These are phyloP conservation scores for Kwoniella dendrophila DNA, from an alignment of 768 basidiomycete species.

Conservation along the genomic window DNA sequence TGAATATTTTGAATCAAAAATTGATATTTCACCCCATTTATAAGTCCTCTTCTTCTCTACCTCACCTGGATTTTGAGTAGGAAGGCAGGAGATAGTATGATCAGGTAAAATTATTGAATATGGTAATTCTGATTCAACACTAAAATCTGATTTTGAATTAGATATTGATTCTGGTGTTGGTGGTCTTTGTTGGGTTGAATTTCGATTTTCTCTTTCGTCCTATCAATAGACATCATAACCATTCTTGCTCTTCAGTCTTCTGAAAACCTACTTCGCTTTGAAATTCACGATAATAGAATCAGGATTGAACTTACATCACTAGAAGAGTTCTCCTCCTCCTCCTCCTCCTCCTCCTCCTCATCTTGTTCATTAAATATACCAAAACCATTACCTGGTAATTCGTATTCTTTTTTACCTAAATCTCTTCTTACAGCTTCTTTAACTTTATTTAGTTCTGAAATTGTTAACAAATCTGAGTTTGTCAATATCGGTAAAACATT, in stretches of 20 bases:
- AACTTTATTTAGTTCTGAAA: conserved; percentile 27
- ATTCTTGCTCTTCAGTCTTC: background rate
- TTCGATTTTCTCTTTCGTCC: background rate
- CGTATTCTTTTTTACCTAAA: conserved; percentile 14
- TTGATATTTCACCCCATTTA: conserved; percentile 86
- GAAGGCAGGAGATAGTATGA: background rate
- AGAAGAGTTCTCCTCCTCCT: too few species aligned
- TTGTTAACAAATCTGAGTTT: conserved; percentile 36
- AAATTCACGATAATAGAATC: too few species aligned
- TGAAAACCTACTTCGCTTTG: too few species aligned
- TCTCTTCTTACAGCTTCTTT: conserved; percentile 28
- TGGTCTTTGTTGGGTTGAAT: too few species aligned
- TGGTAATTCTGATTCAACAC: conserved; percentile 9
- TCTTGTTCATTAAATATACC: conserved; percentile 30
- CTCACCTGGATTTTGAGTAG: background rate
- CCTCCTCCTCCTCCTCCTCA: too few species aligned
- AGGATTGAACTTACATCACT: conserved; percentile 2
- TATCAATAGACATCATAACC: background rate
- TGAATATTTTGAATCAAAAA: conserved; percentile 80
- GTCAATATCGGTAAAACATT: conserved; percentile 46
- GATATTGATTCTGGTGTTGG: conserved; percentile 12
- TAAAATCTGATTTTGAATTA: background rate
- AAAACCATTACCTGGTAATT: conserved; percentile 33
- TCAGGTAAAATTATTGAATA: conserved; percentile 27
- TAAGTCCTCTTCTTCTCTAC: conserved; percentile 62